These are phyloP conservation scores for Aspergillus floridensis DNA, from an alignment of 2,329 filamentous ascomycete species.

Conservation along the genomic window DNA sequence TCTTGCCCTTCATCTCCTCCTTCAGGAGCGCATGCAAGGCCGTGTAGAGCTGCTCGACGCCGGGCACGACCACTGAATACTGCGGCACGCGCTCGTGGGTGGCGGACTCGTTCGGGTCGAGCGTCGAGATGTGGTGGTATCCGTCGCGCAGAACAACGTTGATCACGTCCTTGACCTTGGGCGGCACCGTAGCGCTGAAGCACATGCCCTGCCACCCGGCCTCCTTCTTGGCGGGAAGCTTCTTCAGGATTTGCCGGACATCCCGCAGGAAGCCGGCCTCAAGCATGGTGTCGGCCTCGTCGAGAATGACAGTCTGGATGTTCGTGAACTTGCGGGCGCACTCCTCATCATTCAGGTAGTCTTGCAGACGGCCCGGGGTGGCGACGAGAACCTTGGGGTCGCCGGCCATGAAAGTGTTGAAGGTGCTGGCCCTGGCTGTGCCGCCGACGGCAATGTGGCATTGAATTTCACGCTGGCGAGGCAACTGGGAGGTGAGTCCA, in stretches of 20 bases:
- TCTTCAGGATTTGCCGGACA: constrained; percentile 51
- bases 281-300: constrained; percentile 39
- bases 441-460: constrained; percentile 48
- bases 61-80: constrained; percentile 46
- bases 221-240: constrained; percentile 50
- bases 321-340: constrained; percentile 46
- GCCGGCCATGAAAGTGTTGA: constrained; percentile 29
- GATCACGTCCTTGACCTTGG: constrained; percentile 75
- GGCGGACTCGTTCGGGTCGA: constrained; percentile 71
- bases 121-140: constrained; percentile 85
- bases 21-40: constrained; percentile 47
- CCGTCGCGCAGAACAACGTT: constrained; percentile 57
- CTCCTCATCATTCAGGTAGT: constrained; percentile 45
- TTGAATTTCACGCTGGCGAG: constrained; percentile 31
- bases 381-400: constrained; percentile 44
- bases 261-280: constrained; percentile 48
- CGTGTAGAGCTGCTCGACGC: constrained; percentile 46
- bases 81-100: constrained; percentile 62
- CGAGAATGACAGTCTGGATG: constrained; percentile 51
- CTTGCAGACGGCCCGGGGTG: constrained; percentile 49
- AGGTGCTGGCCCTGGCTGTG: constrained; percentile 29
- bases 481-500: constrained; percentile 42
- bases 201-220: constrained; percentile 59
- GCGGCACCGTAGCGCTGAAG: constrained; percentile 87
- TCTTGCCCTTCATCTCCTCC: constrained; percentile 21